Percentiles rank a stretch among this genome's conserved stretches.
These are phyloP conservation scores for Arthroderma sp. DNA, from an alignment of 2,329 filamentous ascomycete species.

Conservation along the genomic window DNA sequence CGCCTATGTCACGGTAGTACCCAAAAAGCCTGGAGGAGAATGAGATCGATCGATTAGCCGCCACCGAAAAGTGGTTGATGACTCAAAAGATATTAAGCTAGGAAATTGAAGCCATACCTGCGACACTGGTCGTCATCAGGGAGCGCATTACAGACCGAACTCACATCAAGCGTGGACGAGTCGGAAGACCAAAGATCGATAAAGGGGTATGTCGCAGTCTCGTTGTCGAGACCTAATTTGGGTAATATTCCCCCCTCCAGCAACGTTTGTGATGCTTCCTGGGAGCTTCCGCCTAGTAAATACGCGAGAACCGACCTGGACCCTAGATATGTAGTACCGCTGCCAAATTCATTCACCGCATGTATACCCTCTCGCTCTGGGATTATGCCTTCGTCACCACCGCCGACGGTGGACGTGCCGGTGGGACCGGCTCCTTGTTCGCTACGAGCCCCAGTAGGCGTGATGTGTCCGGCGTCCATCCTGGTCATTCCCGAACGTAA, in stretches of 20 bases:
- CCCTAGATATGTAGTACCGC: conserved; percentile 48
- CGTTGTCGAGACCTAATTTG: conserved; percentile 50
- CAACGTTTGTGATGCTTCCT: conserved; percentile 36
- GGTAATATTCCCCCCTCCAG: conserved; percentile 49
- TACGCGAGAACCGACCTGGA: conserved; percentile 50
- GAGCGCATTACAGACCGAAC: conserved; percentile 45
- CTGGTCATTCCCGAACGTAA: conserved; percentile 27
- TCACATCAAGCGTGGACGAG: conserved; percentile 43
- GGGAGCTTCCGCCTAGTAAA: conserved; percentile 41
- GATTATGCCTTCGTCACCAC: background rate
- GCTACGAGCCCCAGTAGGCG: background rate
- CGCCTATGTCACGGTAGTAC: conserved; percentile 10
- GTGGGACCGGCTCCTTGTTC: background rate
- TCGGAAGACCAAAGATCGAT: conserved; percentile 53
- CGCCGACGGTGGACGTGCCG: background rate
- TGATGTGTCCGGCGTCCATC: conserved; percentile 18
- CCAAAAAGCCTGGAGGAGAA: conserved; percentile 7
- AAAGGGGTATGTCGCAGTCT: conserved; percentile 52
- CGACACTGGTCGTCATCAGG: conserved; percentile 46
- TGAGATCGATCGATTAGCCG: background rate
- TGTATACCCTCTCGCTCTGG: conserved; percentile 41
- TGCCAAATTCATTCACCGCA: conserved; percentile 45
- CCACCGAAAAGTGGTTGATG: background rate
- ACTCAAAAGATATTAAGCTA: background rate
- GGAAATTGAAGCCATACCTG: conserved; percentile 22